phyloP scores from a whole-genome alignment of 2,329 filamentous ascomycete species.

The Fusarium sp. region DNA sequence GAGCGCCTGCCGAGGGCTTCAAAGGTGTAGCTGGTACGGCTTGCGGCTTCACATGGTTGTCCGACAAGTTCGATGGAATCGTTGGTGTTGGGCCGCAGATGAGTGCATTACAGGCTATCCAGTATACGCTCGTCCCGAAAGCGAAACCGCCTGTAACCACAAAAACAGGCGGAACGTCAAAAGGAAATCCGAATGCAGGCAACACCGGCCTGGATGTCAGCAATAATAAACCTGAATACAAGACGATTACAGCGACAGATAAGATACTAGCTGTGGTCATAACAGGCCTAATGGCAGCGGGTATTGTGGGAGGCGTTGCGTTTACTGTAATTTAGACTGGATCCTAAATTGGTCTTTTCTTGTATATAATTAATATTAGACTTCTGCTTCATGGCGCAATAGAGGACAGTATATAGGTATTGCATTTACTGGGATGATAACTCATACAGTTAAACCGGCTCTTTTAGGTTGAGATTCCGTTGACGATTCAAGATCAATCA shows the following conservation, averaged over 20 bases:
- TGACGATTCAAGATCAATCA: too few species aligned
- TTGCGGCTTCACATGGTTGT: slow-evolving; percentile 76
- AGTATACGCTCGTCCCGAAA: slow-evolving; percentile 65
- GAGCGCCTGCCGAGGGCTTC: slow-evolving; percentile 54
- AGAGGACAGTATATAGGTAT: too few species aligned
- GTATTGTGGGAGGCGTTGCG: slow-evolving; percentile 62
- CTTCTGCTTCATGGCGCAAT: neutral
- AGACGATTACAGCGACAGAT: slow-evolving; percentile 59
- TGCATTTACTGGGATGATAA: too few species aligned
- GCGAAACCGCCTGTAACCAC: slow-evolving; percentile 61
- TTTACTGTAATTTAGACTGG: slow-evolving; percentile 39
- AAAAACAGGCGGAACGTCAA: slow-evolving; percentile 69
- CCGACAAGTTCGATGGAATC: slow-evolving; percentile 66
- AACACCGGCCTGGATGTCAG: slow-evolving; percentile 47
- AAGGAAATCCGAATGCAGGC: slow-evolving; percentile 63
- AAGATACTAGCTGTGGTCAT: slow-evolving; percentile 66
- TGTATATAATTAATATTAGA: neutral
- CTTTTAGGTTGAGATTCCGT: too few species aligned
- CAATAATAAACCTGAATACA: slow-evolving; percentile 29
- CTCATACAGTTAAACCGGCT: too few species aligned
- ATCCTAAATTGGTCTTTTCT: rapidly evolving
- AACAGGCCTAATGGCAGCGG: slow-evolving; percentile 62
- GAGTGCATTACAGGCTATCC: slow-evolving; percentile 72
- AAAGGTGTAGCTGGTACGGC: slow-evolving; percentile 67
- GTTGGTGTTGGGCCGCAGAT: slow-evolving; percentile 77